Percentiles rank a stretch among this genome's conserved stretches.
These are phyloP conservation scores for Schizophyllum amplum DNA, from an alignment of 1,284 basidiomycete genomes.

Conservation along the genomic window DNA sequence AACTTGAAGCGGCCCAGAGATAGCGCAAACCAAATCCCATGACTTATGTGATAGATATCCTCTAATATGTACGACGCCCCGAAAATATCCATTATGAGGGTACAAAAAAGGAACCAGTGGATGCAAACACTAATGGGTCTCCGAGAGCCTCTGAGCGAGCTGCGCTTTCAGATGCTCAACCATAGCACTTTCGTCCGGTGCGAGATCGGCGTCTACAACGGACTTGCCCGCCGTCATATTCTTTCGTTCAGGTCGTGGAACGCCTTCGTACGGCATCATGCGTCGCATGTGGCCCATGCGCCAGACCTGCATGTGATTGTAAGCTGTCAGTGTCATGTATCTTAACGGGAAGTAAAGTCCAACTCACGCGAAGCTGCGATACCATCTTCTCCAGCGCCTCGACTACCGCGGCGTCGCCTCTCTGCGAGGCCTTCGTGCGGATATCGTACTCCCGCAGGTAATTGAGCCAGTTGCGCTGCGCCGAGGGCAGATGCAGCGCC, in stretches of 20 bases:
- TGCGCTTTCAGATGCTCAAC: constrained; percentile 15
- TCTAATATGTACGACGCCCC: too few species aligned
- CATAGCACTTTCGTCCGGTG: constrained; percentile 13
- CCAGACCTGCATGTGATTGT: constrained; percentile 11
- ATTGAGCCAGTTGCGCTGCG: constrained; percentile 15
- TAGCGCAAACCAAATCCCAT: too few species aligned
- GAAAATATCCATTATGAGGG: too few species aligned
- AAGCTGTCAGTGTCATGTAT: too few species aligned
- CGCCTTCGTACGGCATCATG: constrained; percentile 16
- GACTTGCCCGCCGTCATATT: constrained; percentile 18
- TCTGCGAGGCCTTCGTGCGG: constrained; percentile 8
- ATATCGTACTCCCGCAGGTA: constrained; percentile 15
- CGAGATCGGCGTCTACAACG: constrained; percentile 10
- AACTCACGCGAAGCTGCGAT: constrained; percentile 15
- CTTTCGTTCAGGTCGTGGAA: constrained; percentile 15
- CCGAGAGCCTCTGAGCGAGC: constrained; percentile 11
- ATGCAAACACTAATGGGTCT: constrained; percentile 15
- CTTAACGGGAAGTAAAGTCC: neutral
- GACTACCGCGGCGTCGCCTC: constrained; percentile 9
- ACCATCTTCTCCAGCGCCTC: constrained; percentile 14
- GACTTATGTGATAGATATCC: too few species aligned
- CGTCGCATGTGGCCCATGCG: constrained; percentile 18
- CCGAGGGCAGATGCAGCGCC: constrained; percentile 11
- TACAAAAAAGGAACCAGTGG: too few species aligned
- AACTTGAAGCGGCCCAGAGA: too few species aligned